Evolutionary conservation across 306 rosid species (phyloP), one percentile per base, ranked within the genome.

Genomic region (Rosa chinensis): DNA sequence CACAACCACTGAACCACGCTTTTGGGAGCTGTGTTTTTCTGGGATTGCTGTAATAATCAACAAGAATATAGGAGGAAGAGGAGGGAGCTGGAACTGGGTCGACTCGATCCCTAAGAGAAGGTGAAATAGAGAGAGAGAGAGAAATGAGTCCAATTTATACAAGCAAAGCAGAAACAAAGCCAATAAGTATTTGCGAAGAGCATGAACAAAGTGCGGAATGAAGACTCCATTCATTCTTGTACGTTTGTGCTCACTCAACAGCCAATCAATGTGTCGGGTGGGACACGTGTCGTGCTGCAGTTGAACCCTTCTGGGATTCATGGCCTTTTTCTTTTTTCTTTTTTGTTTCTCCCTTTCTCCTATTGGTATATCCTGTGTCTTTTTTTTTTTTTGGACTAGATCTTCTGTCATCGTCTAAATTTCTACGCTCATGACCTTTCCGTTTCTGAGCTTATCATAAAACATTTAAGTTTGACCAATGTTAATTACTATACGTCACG

Each of bases 231-330:
- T 71, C 87, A 47, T 53, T 21, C 43, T 28, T 44, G 20, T 63
- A 5, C 0, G 55, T 5, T 17, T 62, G 35, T 47, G 16, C 49
- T 63, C 18, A 21, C 35, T 39, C 59, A 11, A 13, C 66, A 17
- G 53, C 75, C 77, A 37, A 74, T 73, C 50, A 3, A 18, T 43
- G 37, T 47, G 83, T 79, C 70, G 37, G 75, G 1, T 18, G 58
- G 66, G 62, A 62, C 68, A 75, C 86, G 78, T 79, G 84, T 76
- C 81, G 0, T 5, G 2, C 11, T 59, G 13, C 35, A 5, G 37
- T 42, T 74, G 66, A 12, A 9, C n/a, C 0, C 16, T 59, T 25
- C 39, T 39, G 8, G 12, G 72, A 39, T 18, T 61, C 47, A 47
- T 21, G n/a, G 11, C 63, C 37, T 10, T 28, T 14, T 64, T 7